These are phyloP conservation scores for Fusarium sp. DNA, from an alignment of 2,329 filamentous ascomycete species.

Conservation along the genomic window DNA sequence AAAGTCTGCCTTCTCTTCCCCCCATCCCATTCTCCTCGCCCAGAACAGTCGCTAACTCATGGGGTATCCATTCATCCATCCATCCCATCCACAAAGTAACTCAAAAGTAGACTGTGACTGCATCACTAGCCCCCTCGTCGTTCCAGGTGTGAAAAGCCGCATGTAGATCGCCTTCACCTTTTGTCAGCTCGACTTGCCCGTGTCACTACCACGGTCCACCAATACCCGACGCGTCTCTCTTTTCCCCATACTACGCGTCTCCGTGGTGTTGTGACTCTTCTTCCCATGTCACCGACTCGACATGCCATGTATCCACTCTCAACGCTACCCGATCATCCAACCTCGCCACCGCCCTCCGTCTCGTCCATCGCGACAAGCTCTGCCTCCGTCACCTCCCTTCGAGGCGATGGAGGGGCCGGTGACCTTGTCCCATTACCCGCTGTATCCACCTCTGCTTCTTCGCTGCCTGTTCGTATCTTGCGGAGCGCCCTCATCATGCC, in stretches of 20 bases:
- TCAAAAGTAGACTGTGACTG: neutral
- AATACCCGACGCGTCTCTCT: slow-evolving; percentile 40
- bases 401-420: slow-evolving; percentile 16
- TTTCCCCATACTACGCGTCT: slow-evolving; percentile 45
- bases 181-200: slow-evolving; percentile 14
- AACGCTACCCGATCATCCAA: slow-evolving; percentile 30
- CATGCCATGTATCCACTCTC: slow-evolving; percentile 31
- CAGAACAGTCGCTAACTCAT: slow-evolving; percentile 24
- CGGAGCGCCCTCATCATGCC: slow-evolving; percentile 86
- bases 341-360: slow-evolving; percentile 35
- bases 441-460: slow-evolving; percentile 19
- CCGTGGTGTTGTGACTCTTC: slow-evolving; percentile 41
- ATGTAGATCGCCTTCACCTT: slow-evolving; percentile 32
- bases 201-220: slow-evolving; percentile 29
- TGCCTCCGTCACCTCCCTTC: slow-evolving; percentile 35
- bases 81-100: slow-evolving; percentile 23
- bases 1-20: neutral
- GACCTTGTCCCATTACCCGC: slow-evolving; percentile 36
- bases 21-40: slow-evolving; percentile 13
- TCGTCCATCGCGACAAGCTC: slow-evolving; percentile 35
- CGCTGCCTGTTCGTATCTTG: slow-evolving; percentile 61
- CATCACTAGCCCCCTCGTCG: slow-evolving; percentile 23
- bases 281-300: slow-evolving; percentile 23
- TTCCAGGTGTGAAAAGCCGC: slow-evolving; percentile 29
- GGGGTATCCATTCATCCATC: slow-evolving; percentile 42